Evolutionary conservation across 2,329 filamentous ascomycete species (phyloP).

Genomic region (Parascedosporium putredinis): DNA sequence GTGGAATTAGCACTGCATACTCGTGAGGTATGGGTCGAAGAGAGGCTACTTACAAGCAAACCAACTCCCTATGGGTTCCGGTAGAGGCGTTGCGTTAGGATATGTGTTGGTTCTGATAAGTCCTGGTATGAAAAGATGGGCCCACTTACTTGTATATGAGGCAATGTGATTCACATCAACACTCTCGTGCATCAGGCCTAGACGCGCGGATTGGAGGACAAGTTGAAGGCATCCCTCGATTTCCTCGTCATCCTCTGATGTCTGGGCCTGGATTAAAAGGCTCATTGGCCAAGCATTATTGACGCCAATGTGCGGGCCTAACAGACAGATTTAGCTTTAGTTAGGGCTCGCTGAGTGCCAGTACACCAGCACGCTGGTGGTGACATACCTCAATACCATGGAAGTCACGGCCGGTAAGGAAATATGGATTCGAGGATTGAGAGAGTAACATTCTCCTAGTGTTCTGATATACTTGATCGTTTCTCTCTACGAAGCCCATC

Average conservation of each 20-base stretch:
- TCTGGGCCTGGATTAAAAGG: constrained; percentile 82
- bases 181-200: constrained; percentile 86
- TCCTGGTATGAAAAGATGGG: not conserved
- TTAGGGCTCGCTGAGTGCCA: too few relatives aligned
- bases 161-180: constrained; percentile 61
- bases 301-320: constrained; percentile 64
- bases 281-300: constrained; percentile 96
- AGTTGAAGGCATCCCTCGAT: constrained; percentile 62
- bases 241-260: constrained; percentile 71
- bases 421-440: constrained; percentile 78
- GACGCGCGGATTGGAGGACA: constrained; percentile 63
- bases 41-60: constrained; percentile 63
- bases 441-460: constrained; percentile 70
- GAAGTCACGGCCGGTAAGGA: constrained; percentile 64
- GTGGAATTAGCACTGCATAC: not conserved
- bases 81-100: constrained; percentile 10
- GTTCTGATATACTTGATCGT: constrained; percentile 71
- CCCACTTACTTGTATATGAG: constrained; percentile 60
- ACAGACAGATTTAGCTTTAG: not conserved
- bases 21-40: not conserved
- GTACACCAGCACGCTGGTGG: too few relatives aligned
- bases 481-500: constrained; percentile 58
- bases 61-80: constrained; percentile 56
- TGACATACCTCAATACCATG: constrained; percentile 73
- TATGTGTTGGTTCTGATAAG: constrained; percentile 7